These are phyloP conservation scores for Artemisia argyi DNA, from an alignment of 129 eudicot genomes.

Conservation along the genomic window DNA sequence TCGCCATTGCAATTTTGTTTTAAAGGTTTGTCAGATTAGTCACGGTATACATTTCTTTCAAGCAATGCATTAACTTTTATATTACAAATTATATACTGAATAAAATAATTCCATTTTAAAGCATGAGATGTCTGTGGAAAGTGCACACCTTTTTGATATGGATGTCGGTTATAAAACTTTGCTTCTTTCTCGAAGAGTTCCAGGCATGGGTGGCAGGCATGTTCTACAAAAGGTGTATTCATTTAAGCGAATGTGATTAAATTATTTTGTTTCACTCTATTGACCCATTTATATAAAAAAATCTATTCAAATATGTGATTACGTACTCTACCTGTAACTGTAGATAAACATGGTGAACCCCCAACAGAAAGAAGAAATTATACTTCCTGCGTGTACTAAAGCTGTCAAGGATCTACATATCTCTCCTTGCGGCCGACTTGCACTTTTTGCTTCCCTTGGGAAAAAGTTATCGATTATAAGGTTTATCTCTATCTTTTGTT, in stretches of 20 bases:
- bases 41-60: background rate
- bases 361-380: background rate
- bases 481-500: background rate
- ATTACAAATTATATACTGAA: background rate
- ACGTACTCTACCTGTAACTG: background rate
- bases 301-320: background rate
- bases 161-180: background rate
- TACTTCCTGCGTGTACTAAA: background rate
- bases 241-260: background rate
- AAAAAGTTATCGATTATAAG: background rate
- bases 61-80: background rate
- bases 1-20: background rate
- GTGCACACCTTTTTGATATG: slow-evolving; percentile 4
- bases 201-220: background rate
- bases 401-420: slow-evolving; percentile 17
- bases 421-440: slow-evolving; percentile 19
- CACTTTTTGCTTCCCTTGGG: slow-evolving; percentile 16
- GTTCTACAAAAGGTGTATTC: slow-evolving; percentile 4
- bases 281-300: background rate
- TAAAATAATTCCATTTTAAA: background rate
- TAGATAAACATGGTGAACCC: slow-evolving; percentile 6
- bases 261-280: background rate
- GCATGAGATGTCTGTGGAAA: slow-evolving; percentile 6
- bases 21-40: background rate
- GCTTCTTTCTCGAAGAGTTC: slow-evolving; percentile 13